A percentile compares a stretch with the other conserved stretches of the same genome.
Conservation (phyloP, 78 protist genomes). For the Dictyostelium intermedium region DNA sequence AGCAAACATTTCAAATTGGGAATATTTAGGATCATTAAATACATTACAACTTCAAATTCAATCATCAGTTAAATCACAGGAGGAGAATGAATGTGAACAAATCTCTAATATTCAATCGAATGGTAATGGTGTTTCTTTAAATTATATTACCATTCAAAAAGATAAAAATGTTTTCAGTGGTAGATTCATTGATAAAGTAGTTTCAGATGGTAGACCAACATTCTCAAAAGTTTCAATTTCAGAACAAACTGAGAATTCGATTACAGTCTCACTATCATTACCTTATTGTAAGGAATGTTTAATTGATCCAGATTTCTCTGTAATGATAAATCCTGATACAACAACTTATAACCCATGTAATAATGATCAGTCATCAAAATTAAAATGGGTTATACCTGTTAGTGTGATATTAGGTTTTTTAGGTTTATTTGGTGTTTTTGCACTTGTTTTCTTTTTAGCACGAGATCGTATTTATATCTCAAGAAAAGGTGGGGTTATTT, state of each 20-base stretch:
- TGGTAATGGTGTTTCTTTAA: background rate
- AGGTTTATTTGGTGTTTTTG: background rate
- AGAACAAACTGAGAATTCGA: background rate
- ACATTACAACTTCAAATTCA: background rate
- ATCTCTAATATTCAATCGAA: background rate
- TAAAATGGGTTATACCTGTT: background rate
- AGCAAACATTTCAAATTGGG: slow-evolving; percentile 22
- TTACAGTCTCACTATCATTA: background rate
- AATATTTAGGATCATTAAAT: slow-evolving; percentile 13
- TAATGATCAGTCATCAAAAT: background rate
- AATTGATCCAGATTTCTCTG: slow-evolving; percentile 44
- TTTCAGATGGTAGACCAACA: slow-evolving; percentile 22
- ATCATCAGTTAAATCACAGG: background rate
- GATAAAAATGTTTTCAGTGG: slow-evolving; percentile 19
- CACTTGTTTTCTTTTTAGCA: background rate
- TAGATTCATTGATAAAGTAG: slow-evolving; percentile 10
- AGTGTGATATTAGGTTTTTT: background rate
- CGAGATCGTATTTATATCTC: background rate
- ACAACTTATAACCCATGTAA: background rate
- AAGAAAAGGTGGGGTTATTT: background rate
- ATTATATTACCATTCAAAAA: slow-evolving; percentile 17
- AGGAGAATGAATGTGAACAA: background rate
- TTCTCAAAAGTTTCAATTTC: background rate
- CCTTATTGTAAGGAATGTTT: slow-evolving; percentile 4
- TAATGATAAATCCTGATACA: background rate